A percentile compares a stretch with the other conserved stretches of the same genome.
These are phyloP conservation scores for Puccinia hordei DNA, from an alignment of 1,284 basidiomycete genomes.

Conservation along the genomic window DNA sequence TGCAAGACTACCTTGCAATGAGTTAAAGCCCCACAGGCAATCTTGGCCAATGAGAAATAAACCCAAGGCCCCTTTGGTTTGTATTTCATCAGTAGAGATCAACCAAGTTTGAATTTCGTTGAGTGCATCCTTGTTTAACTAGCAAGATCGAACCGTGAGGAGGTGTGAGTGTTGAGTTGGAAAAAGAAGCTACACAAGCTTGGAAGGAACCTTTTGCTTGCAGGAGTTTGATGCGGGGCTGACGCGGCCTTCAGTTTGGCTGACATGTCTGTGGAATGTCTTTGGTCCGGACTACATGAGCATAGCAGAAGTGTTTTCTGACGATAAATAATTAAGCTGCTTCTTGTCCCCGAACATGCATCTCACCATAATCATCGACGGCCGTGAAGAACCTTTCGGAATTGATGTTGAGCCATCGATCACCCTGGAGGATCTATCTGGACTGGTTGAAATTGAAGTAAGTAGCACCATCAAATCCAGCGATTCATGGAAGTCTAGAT, in stretches of 20 bases:
- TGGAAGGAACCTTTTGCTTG: too few species aligned
- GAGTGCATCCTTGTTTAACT: not conserved
- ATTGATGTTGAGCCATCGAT: constrained; percentile 38
- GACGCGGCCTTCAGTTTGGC: not conserved
- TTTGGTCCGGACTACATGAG: too few species aligned
- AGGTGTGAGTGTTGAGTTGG: too few species aligned
- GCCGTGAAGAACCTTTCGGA: constrained; percentile 40
- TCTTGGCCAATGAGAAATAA: not conserved
- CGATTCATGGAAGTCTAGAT: not conserved
- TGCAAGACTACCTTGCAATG: too few species aligned
- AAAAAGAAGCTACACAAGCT: too few species aligned
- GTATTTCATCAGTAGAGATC: not conserved
- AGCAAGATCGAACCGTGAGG: too few species aligned
- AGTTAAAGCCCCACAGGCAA: too few species aligned
- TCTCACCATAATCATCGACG: constrained; percentile 42
- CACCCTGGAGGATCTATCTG: constrained; percentile 33
- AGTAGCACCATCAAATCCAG: not conserved
- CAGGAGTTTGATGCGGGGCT: not conserved
- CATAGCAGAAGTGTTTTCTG: too few species aligned
- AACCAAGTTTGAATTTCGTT: not conserved
- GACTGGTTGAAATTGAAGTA: constrained; percentile 40
- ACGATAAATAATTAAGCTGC: too few species aligned
- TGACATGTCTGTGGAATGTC: not conserved
- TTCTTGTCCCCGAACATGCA: constrained; percentile 17
- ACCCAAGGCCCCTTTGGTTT: not conserved